Evolutionary conservation across 306 rosid species (phyloP).

Genomic region (Elaeagnus macrophylla): DNA sequence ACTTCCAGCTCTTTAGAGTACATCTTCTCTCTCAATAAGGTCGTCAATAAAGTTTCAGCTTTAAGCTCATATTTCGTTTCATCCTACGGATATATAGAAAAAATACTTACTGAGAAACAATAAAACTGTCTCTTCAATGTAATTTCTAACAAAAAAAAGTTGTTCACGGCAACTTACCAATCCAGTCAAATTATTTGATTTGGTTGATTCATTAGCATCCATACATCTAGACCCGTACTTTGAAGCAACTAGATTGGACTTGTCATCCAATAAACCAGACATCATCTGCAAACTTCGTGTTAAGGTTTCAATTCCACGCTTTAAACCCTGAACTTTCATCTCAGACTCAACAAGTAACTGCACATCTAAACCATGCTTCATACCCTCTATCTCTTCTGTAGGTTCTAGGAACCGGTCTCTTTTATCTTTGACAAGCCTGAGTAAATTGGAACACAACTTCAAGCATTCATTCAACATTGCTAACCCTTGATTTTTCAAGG

Average conservation of each 20-base stretch:
- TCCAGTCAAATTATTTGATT: constrained; percentile 39
- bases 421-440: constrained; percentile 51
- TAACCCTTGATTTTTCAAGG: constrained; percentile 79
- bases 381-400: constrained; percentile 23
- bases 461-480: constrained; percentile 68
- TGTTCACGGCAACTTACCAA: constrained; percentile 41
- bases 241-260: constrained; percentile 42
- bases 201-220: constrained; percentile 33
- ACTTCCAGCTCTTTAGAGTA: constrained; percentile 72
- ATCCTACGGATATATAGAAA: constrained; percentile 33
- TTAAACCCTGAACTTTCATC: constrained; percentile 62
- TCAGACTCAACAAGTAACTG: constrained; percentile 69
- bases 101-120: neutral
- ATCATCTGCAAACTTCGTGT: constrained; percentile 75
- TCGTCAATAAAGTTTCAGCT: constrained; percentile 72
- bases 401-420: constrained; percentile 34
- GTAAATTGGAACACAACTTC: constrained; percentile 49
- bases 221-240: constrained; percentile 27
- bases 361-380: constrained; percentile 47
- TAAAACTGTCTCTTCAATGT: too few species aligned
- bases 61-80: constrained; percentile 53
- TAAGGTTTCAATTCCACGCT: constrained; percentile 58
- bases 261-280: constrained; percentile 58
- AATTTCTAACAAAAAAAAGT: too few species aligned
- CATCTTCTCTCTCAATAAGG: constrained; percentile 68